Conservation (phyloP, 495 filamentous ascomycete genomes). For the Choiromyces venosus region DNA sequence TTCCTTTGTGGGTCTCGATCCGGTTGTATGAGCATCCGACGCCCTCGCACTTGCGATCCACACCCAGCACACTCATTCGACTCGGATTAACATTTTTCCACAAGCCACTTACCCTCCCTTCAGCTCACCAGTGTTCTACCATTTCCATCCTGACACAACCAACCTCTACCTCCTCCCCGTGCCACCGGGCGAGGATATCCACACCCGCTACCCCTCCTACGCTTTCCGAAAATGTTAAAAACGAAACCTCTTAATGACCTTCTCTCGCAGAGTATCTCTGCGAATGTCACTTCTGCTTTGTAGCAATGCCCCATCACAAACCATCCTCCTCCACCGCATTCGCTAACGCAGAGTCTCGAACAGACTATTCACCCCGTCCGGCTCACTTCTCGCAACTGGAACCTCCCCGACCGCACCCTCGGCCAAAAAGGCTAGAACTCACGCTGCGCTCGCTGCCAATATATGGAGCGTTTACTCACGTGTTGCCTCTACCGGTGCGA, state of each 20-base stretch:
- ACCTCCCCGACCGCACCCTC: slow-evolving; percentile 39
- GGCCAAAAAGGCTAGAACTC: slow-evolving; percentile 41
- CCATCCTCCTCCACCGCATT: background rate
- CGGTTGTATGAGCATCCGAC: no score
- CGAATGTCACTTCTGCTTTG: slow-evolving; percentile 39
- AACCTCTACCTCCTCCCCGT: background rate
- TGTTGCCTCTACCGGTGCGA: slow-evolving; percentile 29
- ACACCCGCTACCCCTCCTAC: background rate
- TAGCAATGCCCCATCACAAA: slow-evolving; percentile 7
- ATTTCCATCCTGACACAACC: background rate
- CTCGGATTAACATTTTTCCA: background rate
- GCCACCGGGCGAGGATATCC: background rate
- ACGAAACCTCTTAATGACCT: slow-evolving; percentile 42
- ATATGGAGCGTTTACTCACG: slow-evolving; percentile 41
- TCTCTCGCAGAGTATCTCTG: slow-evolving; percentile 39
- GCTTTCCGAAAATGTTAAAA: slow-evolving; percentile 38
- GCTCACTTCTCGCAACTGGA: slow-evolving; percentile 41
- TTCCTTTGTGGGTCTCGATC: no score
- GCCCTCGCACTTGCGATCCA: no score
- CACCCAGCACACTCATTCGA: no score
- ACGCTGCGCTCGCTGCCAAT: slow-evolving; percentile 41
- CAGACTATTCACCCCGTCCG: slow-evolving; percentile 40
- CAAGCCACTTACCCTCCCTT: background rate
- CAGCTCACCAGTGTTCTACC: accelerated
- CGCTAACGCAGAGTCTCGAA: background rate